Evolutionary conservation across 768 basidiomycete genomes (phyloP).

Genomic region (Tulasnella sp.): DNA sequence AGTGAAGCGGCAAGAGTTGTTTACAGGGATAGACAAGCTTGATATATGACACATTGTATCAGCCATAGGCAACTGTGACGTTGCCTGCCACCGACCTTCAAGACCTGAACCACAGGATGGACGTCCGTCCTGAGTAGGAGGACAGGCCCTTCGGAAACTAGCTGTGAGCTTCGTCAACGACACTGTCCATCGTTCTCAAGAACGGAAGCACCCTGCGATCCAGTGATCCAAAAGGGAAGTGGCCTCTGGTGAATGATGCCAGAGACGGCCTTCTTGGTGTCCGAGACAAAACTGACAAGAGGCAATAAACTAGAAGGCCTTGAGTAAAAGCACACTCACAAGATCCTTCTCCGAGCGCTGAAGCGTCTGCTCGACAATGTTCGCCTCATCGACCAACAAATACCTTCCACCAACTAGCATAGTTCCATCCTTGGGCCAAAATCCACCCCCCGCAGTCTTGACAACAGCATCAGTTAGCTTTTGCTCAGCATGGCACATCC

Average conservation of each 20-base stretch:
- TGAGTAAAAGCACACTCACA: constrained; percentile 39
- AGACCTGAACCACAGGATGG: neutral
- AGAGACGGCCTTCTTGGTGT: constrained; percentile 91
- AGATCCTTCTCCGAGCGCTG: constrained; percentile 31
- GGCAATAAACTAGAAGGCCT: constrained; percentile 9
- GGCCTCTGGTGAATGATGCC: constrained; percentile 51
- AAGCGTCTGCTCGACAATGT: constrained; percentile 41
- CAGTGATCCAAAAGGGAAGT: constrained; percentile 22
- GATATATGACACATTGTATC: constrained; percentile 90
- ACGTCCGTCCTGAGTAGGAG: neutral
- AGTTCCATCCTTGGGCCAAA: constrained; percentile 65
- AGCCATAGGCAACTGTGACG: constrained; percentile 44
- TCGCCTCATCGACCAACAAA: constrained; percentile 58
- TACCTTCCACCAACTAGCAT: constrained; percentile 88
- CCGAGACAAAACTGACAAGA: constrained; percentile 33
- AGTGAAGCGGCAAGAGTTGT: constrained; percentile 78
- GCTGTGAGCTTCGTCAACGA: constrained; percentile 41
- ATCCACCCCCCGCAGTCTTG: constrained; percentile 47
- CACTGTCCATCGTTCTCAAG: constrained; percentile 18
- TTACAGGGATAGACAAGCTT: constrained; percentile 44
- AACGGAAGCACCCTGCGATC: constrained; percentile 15
- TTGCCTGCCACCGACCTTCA: constrained; percentile 11
- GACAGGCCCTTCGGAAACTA: constrained; percentile 35
- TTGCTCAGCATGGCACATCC: constrained; percentile 96
- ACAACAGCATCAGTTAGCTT: constrained; percentile 59